Evolutionary conservation across 2,329 filamentous ascomycete species (phyloP), one percentile per base, ranked within the genome.

Genomic region (Beauveria asiatica): DNA sequence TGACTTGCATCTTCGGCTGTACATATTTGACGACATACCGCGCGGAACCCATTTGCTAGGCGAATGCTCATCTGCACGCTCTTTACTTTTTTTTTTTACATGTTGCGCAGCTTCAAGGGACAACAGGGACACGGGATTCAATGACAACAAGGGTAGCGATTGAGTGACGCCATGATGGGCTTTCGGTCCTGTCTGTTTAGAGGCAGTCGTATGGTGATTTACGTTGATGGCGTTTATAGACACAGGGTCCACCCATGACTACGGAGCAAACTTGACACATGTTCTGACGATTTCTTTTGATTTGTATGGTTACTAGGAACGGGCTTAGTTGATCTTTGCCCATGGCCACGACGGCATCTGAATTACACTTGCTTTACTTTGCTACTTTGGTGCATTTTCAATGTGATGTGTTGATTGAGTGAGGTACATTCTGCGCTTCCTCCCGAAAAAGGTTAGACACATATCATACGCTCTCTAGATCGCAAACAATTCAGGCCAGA

Each of bases 21-120:
- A 71, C 62, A 73, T 73, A 72, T 63, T 70, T 53, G 51, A 61
- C 53, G 21, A 61, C 59, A 61, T 61, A 61, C 19, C 23, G 45
- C 59, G 50, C 50, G 21, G 39, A 21, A 17, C 46, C 1, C 37
- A 27, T 45, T 54, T 54, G 49, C 57, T 23, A 48, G 46, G 50
- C 57, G n/a, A 54, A 21, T 19, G 37, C 19, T 9, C 23, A 50
- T 23, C 57, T 54, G 57, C 50, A 60, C 57, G 21, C 41, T n/a
- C 42, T 8, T 27, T 52, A 52, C 23, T 17, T n/a, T 27, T 9
- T 27, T 7, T 42, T 49, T 59, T 27, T 30, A 30, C 9, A 42
- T 42, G 21, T 60, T 54, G n/a, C 42, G 33, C 56, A 59, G 17
- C 39, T 44, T 53, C 48, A 37, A 25, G 39, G 57, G 57, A 59